Evolutionary conservation across 352 stramenopile species (phyloP).

Genomic region (Pythium volutum): DNA sequence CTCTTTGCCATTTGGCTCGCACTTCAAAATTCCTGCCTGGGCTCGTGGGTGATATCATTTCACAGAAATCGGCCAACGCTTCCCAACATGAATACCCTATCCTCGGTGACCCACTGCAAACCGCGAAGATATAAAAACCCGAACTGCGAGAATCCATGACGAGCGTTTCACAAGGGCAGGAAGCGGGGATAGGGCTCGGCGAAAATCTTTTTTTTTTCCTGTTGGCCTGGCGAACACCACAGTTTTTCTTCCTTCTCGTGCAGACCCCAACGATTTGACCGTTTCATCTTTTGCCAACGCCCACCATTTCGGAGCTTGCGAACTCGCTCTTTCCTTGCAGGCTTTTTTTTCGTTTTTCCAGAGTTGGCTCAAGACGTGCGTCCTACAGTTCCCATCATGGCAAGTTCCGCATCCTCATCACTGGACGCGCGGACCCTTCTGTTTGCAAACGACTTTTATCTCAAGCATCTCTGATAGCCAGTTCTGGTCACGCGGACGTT

Average conservation of each 20-base stretch:
- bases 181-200: neutral
- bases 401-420: no score
- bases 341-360: neutral
- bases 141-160: neutral
- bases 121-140: neutral
- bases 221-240: neutral
- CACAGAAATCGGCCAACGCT: constrained; percentile 1
- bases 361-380: no score
- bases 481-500: no score
- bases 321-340: neutral
- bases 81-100: constrained; percentile 9
- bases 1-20: neutral
- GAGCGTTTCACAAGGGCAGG: neutral
- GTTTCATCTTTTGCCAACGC: neutral
- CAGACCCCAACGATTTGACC: neutral
- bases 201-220: neutral
- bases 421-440: no score
- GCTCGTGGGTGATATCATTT: constrained; percentile 2
- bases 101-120: neutral
- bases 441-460: no score
- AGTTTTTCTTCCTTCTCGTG: neutral
- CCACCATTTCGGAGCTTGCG: neutral
- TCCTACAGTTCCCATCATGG: no score
- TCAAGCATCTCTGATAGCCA: no score
- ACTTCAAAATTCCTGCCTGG: constrained; percentile 1